A percentile compares a stretch with the other conserved stretches of the same genome.
Evolutionary conservation across 208 protist genomes (phyloP).

Genomic region (Acanthamoeba quina): DNA sequence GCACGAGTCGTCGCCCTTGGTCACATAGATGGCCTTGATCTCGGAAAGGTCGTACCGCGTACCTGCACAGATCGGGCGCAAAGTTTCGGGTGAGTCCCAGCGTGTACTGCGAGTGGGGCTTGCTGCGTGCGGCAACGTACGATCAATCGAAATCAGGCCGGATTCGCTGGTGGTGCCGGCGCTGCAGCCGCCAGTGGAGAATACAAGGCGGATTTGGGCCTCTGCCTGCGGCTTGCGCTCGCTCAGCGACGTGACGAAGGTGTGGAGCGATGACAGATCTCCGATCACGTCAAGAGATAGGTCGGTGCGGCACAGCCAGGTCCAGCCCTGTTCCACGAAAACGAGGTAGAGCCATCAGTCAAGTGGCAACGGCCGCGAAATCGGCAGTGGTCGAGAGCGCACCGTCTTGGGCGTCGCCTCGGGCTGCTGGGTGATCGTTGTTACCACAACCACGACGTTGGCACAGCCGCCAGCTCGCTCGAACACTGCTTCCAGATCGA

Average conservation of each 20-base stretch:
- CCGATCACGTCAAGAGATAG: not conserved
- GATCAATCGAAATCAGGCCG: not conserved
- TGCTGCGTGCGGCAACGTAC: not conserved
- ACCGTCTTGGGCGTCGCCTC: not conserved
- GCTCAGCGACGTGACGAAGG: constrained; percentile 33
- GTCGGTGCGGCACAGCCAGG: constrained; percentile 17
- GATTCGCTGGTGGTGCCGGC: not conserved
- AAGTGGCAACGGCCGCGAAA: not conserved
- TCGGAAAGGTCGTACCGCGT: not conserved
- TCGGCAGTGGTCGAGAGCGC: not conserved
- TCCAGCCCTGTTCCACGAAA: not conserved
- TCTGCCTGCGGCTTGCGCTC: not conserved
- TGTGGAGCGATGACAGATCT: not conserved
- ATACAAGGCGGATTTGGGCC: not conserved
- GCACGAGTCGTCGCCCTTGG: constrained; percentile 9
- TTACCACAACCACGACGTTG: constrained; percentile 5
- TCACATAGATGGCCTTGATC: not conserved
- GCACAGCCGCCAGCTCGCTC: not conserved
- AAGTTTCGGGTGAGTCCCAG: no score
- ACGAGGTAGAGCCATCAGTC: not conserved
- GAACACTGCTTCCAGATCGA: not conserved
- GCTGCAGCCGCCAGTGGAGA: not conserved
- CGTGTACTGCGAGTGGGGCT: no score
- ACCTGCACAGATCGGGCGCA: not conserved
- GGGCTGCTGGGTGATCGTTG: not conserved